Conservation (phyloP, 2,329 filamentous ascomycete genomes). For the Aspergillus floridensis region DNA sequence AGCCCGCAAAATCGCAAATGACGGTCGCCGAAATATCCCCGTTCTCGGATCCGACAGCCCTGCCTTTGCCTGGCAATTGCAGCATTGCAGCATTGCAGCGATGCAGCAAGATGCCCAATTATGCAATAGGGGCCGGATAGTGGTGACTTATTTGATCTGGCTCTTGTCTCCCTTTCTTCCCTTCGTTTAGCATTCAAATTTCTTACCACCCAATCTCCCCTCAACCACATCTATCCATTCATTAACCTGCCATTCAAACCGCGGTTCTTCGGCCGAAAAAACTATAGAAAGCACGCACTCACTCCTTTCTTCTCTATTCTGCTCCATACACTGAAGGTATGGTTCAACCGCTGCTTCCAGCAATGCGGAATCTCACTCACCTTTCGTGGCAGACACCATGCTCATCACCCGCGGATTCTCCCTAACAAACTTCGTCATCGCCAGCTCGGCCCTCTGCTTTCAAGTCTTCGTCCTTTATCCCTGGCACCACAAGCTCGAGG, state of each 20-base stretch:
- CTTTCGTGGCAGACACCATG: slow-evolving; percentile 29
- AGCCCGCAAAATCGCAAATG: background rate
- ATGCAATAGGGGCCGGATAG: background rate
- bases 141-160: background rate
- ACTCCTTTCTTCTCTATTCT: background rate
- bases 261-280: background rate
- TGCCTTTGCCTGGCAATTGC: background rate
- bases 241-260: background rate
- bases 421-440: slow-evolving; percentile 64
- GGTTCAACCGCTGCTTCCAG: background rate
- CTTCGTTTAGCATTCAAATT: background rate
- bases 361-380: background rate
- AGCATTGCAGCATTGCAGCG: too few relatives aligned
- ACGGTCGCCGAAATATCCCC: background rate
- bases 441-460: slow-evolving; percentile 63
- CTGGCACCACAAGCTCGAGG: slow-evolving; percentile 66
- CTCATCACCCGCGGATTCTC: slow-evolving; percentile 54
- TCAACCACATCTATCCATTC: background rate
- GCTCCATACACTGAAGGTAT: background rate
- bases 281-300: background rate
- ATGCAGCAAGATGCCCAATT: background rate
- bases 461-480: slow-evolving; percentile 69
- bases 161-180: background rate
- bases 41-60: slow-evolving; percentile 1
- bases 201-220: background rate